Percentiles rank a stretch among this genome's conserved stretches.
Conservation (phyloP, 2,329 filamentous ascomycete species). For the Ophiocordyceps unilateralis region DNA sequence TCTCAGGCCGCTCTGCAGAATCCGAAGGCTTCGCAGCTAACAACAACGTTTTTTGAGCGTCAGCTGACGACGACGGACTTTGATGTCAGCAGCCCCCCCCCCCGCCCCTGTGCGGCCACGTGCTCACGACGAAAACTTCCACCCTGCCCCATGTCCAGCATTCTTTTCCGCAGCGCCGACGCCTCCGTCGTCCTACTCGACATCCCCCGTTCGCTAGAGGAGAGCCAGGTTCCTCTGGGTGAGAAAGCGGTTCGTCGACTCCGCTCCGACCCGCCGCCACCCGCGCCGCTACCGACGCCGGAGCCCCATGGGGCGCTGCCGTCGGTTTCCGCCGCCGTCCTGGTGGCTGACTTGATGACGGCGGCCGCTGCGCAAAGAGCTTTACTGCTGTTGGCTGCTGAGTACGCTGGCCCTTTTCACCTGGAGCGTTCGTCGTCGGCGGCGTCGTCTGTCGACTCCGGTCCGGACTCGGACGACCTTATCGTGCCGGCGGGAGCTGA, state of each 20-base stretch:
- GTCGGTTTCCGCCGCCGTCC: constrained; percentile 23
- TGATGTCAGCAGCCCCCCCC: too few relatives aligned
- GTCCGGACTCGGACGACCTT: constrained; percentile 1
- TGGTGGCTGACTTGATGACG: constrained; percentile 36
- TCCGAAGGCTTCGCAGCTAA: too few relatives aligned
- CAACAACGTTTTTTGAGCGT: too few relatives aligned
- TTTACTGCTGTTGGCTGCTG: constrained; percentile 17
- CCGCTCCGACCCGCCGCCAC: constrained; percentile 25
- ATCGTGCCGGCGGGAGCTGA: constrained; percentile 24
- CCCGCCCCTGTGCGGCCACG: too few relatives aligned
- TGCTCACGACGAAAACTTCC: too few relatives aligned
- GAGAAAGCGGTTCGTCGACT: constrained; percentile 21
- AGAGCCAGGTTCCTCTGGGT: constrained; percentile 36
- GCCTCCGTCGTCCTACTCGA: constrained; percentile 43
- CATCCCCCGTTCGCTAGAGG: constrained; percentile 51
- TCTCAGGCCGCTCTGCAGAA: too few relatives aligned
- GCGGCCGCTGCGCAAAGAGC: constrained; percentile 26
- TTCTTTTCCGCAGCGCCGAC: constrained; percentile 16
- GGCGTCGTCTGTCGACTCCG: neutral
- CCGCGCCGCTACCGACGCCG: constrained; percentile 30
- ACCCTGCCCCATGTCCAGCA: too few relatives aligned
- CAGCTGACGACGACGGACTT: too few relatives aligned
- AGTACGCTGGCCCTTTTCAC: constrained; percentile 26
- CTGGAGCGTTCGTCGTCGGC: constrained; percentile 8
- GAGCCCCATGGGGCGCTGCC: constrained; percentile 18